Percentiles rank a stretch among this genome's conserved stretches.
Conservation (phyloP, 2,329 filamentous ascomycete genomes). For the Colletotrichum incanum region DNA sequence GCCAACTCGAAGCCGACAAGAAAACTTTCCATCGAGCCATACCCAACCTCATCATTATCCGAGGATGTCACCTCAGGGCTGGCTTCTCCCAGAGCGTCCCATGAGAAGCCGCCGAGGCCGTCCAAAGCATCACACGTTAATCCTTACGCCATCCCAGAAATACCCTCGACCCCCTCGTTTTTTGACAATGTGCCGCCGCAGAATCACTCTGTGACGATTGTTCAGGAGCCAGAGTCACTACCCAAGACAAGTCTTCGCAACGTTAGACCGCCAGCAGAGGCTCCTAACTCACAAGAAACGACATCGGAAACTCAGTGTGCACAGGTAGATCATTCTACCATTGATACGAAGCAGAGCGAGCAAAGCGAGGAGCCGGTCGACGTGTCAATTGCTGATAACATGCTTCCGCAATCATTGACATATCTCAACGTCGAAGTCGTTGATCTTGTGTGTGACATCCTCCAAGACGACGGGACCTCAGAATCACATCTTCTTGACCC, state of each 20-base stretch:
- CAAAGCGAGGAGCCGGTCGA: slow-evolving; percentile 42
- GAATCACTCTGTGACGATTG: slow-evolving; percentile 24
- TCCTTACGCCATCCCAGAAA: slow-evolving; percentile 52
- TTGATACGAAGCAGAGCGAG: slow-evolving; percentile 15
- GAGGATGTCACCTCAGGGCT: slow-evolving; percentile 52
- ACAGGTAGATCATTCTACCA: not conserved
- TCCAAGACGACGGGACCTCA: slow-evolving; percentile 69
- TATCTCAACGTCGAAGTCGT: slow-evolving; percentile 69
- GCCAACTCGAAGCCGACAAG: slow-evolving; percentile 50
- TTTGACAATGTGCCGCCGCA: slow-evolving; percentile 56
- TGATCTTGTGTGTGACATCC: slow-evolving; percentile 73
- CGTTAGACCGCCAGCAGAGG: not conserved
- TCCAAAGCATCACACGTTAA: slow-evolving; percentile 49
- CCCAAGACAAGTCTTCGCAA: slow-evolving; percentile 4
- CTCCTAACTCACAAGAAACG: not conserved
- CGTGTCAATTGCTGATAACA: slow-evolving; percentile 50
- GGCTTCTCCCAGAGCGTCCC: slow-evolving; percentile 51
- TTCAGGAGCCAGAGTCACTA: slow-evolving; percentile 37
- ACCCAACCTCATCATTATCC: slow-evolving; percentile 45
- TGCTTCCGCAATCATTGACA: slow-evolving; percentile 71
- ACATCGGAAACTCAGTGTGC: not conserved
- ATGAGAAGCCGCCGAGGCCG: slow-evolving; percentile 55
- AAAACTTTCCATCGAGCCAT: slow-evolving; percentile 51
- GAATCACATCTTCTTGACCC: slow-evolving; percentile 66
- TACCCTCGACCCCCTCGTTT: slow-evolving; percentile 55